phyloP scores from a whole-genome alignment of 1,284 basidiomycete genomes.

The Puccinia triticina region DNA sequence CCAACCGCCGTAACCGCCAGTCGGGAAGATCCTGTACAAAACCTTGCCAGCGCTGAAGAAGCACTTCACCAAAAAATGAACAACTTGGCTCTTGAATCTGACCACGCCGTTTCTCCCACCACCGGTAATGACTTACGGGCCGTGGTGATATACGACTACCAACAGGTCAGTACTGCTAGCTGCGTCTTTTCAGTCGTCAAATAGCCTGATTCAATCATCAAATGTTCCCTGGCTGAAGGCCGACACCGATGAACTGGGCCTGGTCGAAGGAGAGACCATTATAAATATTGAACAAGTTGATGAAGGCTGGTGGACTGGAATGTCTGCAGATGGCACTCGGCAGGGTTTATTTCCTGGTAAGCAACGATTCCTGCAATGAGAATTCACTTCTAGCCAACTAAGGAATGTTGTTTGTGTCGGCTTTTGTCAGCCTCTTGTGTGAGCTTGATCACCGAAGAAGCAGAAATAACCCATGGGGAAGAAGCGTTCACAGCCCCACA shows the following conservation, averaged over 20 bases:
- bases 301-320: conserved; percentile 73
- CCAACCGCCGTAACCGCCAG: conserved; percentile 23
- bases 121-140: conserved; percentile 59
- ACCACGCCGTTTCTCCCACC: conserved; percentile 10
- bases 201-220: conserved; percentile 58
- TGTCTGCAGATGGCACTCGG: conserved; percentile 68
- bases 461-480: neutral
- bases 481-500: conserved; percentile 63
- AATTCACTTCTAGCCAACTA: neutral
- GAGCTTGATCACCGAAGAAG: conserved; percentile 37
- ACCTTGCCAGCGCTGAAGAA: conserved; percentile 47
- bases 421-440: neutral
- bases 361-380: conserved; percentile 53
- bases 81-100: conserved; percentile 50
- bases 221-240: conserved; percentile 52
- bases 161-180: conserved; percentile 61
- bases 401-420: neutral
- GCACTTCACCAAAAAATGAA: conserved; percentile 51
- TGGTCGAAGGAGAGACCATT: conserved; percentile 78
- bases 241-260: conserved; percentile 80
- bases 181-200: neutral
- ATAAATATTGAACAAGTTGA: conserved; percentile 76
- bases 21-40: conserved; percentile 47
- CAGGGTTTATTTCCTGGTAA: conserved; percentile 75
- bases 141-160: conserved; percentile 74